Conservation (phyloP, 2,329 filamentous ascomycete genomes). For the Exophiala mesophila region DNA sequence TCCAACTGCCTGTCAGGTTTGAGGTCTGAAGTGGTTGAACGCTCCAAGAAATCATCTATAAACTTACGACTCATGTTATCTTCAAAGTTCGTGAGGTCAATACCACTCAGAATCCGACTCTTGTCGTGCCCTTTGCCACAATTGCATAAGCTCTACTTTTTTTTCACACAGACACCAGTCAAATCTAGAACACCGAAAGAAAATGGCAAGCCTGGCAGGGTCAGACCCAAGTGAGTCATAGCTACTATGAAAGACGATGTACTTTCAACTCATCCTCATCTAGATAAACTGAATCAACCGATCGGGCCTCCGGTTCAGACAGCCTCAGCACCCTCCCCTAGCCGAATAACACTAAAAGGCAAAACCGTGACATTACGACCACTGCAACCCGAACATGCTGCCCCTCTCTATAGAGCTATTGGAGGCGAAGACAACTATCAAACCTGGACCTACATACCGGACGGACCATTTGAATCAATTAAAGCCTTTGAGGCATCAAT, state of each 20-base stretch:
- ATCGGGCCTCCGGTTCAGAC: slow-evolving; percentile 14
- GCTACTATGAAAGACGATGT: neutral
- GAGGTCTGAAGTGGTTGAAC: too few species aligned
- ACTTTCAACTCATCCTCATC: slow-evolving; percentile 1
- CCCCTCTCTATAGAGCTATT: slow-evolving; percentile 30
- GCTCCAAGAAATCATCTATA: too few species aligned
- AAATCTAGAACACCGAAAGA: too few species aligned
- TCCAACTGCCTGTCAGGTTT: too few species aligned
- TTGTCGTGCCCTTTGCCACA: too few species aligned
- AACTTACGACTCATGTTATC: too few species aligned
- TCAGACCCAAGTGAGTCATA: neutral
- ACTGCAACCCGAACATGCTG: slow-evolving; percentile 28
- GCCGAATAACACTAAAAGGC: slow-evolving; percentile 21
- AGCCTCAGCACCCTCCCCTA: slow-evolving; percentile 11
- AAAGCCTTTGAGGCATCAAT: slow-evolving; percentile 31
- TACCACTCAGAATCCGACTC: too few species aligned
- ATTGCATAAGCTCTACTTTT: too few species aligned
- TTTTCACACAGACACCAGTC: too few species aligned
- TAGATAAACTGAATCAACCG: slow-evolving; percentile 10
- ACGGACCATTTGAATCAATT: slow-evolving; percentile 33
- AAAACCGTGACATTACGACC: slow-evolving; percentile 30
- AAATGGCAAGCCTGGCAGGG: neutral
- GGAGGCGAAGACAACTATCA: slow-evolving; percentile 26
- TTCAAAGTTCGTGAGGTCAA: too few species aligned
- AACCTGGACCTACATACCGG: slow-evolving; percentile 42